These are phyloP conservation scores for Paramecium sonneborni DNA, from an alignment of 73 alveolate genomes.

Conservation along the genomic window DNA sequence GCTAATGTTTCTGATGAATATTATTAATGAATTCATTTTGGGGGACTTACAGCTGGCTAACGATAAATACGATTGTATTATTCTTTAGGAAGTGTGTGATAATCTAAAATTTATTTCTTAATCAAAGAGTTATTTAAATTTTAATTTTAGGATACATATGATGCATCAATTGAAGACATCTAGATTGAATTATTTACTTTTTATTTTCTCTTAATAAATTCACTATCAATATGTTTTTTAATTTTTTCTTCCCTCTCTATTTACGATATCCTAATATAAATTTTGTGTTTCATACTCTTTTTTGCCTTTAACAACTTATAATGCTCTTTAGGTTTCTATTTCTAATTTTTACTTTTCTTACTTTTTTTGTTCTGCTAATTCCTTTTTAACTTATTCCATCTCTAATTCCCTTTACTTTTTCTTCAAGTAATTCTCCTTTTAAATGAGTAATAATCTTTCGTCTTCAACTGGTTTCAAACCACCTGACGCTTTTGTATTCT, in stretches of 20 bases:
- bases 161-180: constrained; percentile 36
- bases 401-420: constrained; percentile 40
- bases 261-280: neutral
- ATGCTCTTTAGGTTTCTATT: neutral
- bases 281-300: neutral
- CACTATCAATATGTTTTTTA: neutral
- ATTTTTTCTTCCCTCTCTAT: constrained; percentile 28
- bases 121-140: neutral
- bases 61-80: constrained; percentile 37
- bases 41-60: neutral
- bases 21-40: neutral
- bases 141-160: constrained; percentile 1
- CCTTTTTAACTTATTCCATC: constrained; percentile 52
- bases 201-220: neutral
- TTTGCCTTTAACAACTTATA: neutral
- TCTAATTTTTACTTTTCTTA: neutral
- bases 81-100: constrained; percentile 51
- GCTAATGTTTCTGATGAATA: neutral
- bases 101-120: constrained; percentile 32
- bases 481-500: neutral
- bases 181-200: neutral
- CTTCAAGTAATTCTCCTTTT: constrained; percentile 43
- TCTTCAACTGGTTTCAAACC: constrained; percentile 38
- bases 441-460: neutral
- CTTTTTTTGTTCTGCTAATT: constrained; percentile 41